Base-by-base conservation (phyloP, 1,284 basidiomycete genomes). In the Naganishia albida region DNA sequence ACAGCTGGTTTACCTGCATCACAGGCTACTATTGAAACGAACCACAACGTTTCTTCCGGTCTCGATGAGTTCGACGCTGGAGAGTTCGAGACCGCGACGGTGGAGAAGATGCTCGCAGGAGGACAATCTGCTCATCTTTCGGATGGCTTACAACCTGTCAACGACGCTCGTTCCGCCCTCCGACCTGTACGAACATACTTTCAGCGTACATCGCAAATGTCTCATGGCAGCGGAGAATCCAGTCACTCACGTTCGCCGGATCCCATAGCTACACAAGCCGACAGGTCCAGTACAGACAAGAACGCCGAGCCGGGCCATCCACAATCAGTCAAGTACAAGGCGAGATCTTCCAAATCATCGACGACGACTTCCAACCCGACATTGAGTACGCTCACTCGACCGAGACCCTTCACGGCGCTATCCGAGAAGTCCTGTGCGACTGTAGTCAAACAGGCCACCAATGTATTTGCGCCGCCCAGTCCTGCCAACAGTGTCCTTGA, bases 351-450 rank as follows among this genome's bases (percentile, higher is more conserved):
- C 12, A 49, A 50, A 13, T 10, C 16, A 7, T 23, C n/a, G 34
- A 6, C 20, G 1, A 39, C 38, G 7, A 40, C 34, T 10, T 15
- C 13, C 7, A 39, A n/a, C 7, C 39, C 51, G 10, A 12, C 4
- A 6, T 18, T 23, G 26, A n/a, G 39, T 16, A 26, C 4, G 7
- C 25, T 56, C 2, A 30, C 30, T 50, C 57, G 46, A 4, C 57
- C 57, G 10, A 49, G 49, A 40, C 57, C 57, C 20, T 46, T 60
- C 23, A 30, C 46, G 42, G 57, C 57, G 34, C 46, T 60, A 16
- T 60, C 57, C 16, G 46, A 48, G 20, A 65, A 65, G 28, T 51
- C 56, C 12, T 46, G 57, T 15, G 50, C 64, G n/a, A 65, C 49
- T n/a, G 39, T 65, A 3, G 51, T 62, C 30, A 65, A 65, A 51